Percentiles rank a stretch among this genome's conserved stretches.
phyloP scores from a whole-genome alignment of 345 rosid species.

The Populus nigra region DNA sequence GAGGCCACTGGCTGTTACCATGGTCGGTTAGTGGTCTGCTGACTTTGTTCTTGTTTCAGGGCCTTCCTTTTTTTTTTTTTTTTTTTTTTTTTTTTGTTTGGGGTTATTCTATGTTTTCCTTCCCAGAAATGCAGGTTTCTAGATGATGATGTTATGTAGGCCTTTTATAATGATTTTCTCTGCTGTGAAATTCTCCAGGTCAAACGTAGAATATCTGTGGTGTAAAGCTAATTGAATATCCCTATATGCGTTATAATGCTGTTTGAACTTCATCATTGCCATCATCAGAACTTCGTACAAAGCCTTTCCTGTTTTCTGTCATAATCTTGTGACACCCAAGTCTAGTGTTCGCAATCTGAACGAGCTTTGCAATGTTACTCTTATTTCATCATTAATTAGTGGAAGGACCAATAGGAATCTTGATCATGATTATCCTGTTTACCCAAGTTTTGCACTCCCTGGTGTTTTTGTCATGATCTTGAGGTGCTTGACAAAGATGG shows the following conservation, averaged over 20 bases:
- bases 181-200: background rate
- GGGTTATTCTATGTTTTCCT: constrained; percentile 19
- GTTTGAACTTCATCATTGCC: background rate
- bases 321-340: background rate
- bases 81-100: background rate
- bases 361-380: background rate
- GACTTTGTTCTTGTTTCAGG: constrained; percentile 16
- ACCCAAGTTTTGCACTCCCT: background rate
- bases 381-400: too few species aligned
- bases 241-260: background rate
- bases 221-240: background rate
- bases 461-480: background rate
- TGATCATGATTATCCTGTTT: background rate
- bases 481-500: background rate
- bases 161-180: background rate
- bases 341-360: background rate
- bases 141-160: constrained; percentile 16
- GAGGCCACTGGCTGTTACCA: constrained; percentile 21
- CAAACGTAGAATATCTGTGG: constrained; percentile 5
- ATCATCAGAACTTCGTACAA: background rate
- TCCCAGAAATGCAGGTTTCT: constrained; percentile 8
- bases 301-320: background rate
- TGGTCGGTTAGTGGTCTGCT: constrained; percentile 14
- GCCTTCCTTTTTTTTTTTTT: background rate
- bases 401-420: background rate